A percentile compares a stretch with the other conserved stretches of the same genome.
Conservation (phyloP, 1,139 yeast genomes). For the Pichia sp. region DNA sequence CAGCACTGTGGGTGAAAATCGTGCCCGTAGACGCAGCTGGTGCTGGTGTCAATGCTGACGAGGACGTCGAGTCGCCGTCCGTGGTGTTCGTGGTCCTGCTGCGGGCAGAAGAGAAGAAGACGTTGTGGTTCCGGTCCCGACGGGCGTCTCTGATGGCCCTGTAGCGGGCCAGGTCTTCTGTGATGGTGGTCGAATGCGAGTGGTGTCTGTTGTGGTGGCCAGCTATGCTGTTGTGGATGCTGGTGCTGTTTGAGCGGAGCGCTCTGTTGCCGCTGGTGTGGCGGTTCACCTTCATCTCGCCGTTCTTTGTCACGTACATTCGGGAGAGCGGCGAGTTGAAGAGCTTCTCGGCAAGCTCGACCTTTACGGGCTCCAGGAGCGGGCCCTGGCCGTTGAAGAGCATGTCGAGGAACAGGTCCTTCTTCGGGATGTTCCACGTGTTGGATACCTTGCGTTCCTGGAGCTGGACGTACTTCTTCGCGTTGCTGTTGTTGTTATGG, state of each 20-base stretch:
- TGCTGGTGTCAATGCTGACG: not conserved
- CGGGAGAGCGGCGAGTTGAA: constrained; percentile 20
- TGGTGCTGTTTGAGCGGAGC: not conserved
- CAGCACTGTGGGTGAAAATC: constrained; percentile 9
- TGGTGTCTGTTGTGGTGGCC: constrained; percentile 3
- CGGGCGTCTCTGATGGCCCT: constrained; percentile 4
- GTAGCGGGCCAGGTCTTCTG: constrained; percentile 8
- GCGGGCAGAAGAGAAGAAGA: constrained; percentile 19
- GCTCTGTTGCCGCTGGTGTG: not conserved
- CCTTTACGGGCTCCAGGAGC: constrained; percentile 27
- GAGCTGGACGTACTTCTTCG: constrained; percentile 17
- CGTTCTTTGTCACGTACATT: constrained; percentile 15
- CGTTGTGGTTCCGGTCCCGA: constrained; percentile 7
- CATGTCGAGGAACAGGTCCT: constrained; percentile 27
- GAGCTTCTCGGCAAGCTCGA: constrained; percentile 21
- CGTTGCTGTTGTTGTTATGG: not conserved
- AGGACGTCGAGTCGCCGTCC: no score
- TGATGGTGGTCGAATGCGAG: not conserved
- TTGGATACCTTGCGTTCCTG: constrained; percentile 25
- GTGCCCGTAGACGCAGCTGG: not conserved
- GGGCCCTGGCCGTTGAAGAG: constrained; percentile 29
- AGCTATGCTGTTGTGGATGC: not conserved
- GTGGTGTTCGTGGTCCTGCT: constrained; percentile 11
- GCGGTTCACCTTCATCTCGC: constrained; percentile 15
- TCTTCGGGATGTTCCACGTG: constrained; percentile 29